A percentile compares a stretch with the other conserved stretches of the same genome.
Evolutionary conservation across 208 protist species (phyloP).

Genomic region (Tritrichomonas musculus): DNA sequence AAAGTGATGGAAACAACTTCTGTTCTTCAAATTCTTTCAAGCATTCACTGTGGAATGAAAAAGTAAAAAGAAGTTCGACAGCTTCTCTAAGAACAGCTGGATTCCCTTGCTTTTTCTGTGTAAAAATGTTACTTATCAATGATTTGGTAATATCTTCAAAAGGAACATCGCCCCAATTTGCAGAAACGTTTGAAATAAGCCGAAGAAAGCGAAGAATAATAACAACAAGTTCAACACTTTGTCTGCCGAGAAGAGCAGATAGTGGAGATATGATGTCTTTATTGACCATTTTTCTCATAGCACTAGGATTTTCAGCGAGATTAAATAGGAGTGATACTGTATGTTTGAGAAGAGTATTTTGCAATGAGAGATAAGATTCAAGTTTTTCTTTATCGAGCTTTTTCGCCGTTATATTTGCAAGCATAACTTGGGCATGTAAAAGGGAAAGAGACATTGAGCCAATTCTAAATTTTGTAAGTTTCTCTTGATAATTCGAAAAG

Average conservation of each 20-base stretch:
- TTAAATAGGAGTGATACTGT: neutral
- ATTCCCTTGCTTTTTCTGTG: neutral
- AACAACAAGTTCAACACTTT: neutral
- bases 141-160: neutral
- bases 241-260: neutral
- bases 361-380: neutral
- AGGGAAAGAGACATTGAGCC: neutral
- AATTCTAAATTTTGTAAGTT: neutral
- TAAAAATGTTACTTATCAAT: neutral
- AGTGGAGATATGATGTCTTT: neutral
- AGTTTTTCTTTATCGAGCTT: neutral
- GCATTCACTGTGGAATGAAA: neutral
- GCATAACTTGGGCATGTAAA: neutral
- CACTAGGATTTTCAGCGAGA: neutral
- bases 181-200: neutral
- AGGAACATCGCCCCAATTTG: neutral
- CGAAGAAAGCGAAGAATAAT: neutral
- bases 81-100: neutral
- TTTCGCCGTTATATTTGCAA: neutral
- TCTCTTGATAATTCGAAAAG: neutral
- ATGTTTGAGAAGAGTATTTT: neutral
- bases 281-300: neutral
- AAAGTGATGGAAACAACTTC: neutral
- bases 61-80: neutral
- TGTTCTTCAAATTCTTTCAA: neutral